Base-by-base conservation (phyloP, 306 rosid genomes). In the Pyrus pyrifolia region DNA sequence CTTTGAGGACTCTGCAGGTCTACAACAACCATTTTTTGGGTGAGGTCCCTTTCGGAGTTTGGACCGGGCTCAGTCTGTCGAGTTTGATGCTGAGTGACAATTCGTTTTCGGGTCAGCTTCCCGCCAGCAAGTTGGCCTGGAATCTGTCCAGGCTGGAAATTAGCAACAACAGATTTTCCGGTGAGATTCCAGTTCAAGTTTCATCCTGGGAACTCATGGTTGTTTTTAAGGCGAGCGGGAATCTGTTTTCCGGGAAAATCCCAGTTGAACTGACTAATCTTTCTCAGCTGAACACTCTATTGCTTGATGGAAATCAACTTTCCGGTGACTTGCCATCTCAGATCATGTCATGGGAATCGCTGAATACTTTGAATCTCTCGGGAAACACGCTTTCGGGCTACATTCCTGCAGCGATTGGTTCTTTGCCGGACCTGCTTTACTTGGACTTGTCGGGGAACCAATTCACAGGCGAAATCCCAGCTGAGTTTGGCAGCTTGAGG, bases 371-470 rank as follows among this genome's bases (percentile, higher is more conserved):
- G 40, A 77, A 93, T 60, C 90, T 92, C 76, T 86, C 97, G 2
- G 72, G 84, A 74, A 95, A 95, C 86, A 83, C 76, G 17, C 79
- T 95, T 65, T 83, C 92, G 1, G 98, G 97, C 59, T 73, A 72
- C 44, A 90, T 94, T 78, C 95, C 97, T 0, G 11, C 61, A 15
- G 82, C 86, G 46, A 31, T 94, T 11, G 84, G 85, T 40, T 67
- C 81, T 82, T 85, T 94, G 69, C 89, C 91, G 1, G 11, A 63
- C 45, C 89, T 95, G 23, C 45, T 69, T 53, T 89, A 87, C 79
- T 77, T 95, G 86, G 96, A 92, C 83, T 83, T 95, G 64, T 90
- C 97, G 40, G 77, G 72, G 67, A 95, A 95, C 72, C 81, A 83
- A 66, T 23, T 95, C 19, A 79, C 92, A 4, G 97, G 99, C 57